Base-by-base conservation (phyloP, 495 filamentous ascomycete species). In the Daldinia caldariorum region DNA sequence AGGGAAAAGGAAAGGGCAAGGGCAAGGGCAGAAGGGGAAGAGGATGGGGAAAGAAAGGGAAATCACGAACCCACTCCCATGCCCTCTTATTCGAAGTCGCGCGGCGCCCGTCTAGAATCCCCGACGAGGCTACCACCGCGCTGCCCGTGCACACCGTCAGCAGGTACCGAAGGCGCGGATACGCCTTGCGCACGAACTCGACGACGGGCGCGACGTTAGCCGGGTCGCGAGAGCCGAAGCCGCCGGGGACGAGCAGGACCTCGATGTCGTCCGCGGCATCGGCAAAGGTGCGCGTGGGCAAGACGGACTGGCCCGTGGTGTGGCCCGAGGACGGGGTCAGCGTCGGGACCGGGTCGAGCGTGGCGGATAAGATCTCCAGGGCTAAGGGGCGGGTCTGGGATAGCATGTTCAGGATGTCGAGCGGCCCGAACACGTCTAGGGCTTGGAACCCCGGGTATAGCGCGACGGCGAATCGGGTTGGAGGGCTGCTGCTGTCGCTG, bases 231-330 rank as follows among this genome's bases (percentile, higher is more conserved):
- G 80, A 77, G 20, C 90, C 90, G 1, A 77, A 10, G 0, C 91
- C 91, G 4, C 91, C 91, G 0, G 89, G 90, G 3, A 93, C 78
- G 50, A 93, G 74, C 4, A 93, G 82, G 9, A 91, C 84, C 49
- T 93, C 90, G 5, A 92, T 73, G 29, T 78, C 78, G 14, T 79
- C 70, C 0, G 82, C 82, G 3, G 12, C 76, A 14, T 71, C 77
- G 12, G 62, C 67, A 70, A 87, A 90, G 0, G 88, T 89, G 76
- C 89, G 89, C 3, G 90, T 92, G 18, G 90, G 89, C 6, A 88
- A 65, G 32, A 91, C 72, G 55, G 61, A 60, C 64, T 88, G 78
- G 13, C 75, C 61, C 45, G 85, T 79, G 32, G 78, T 74, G 39
- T 74, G 75, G 12, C 73, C 77, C 31, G 69, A 20, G 12, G 18